Base-by-base conservation (phyloP, 176 grass and related monocot species). In the Tillandsia fasciculata region DNA sequence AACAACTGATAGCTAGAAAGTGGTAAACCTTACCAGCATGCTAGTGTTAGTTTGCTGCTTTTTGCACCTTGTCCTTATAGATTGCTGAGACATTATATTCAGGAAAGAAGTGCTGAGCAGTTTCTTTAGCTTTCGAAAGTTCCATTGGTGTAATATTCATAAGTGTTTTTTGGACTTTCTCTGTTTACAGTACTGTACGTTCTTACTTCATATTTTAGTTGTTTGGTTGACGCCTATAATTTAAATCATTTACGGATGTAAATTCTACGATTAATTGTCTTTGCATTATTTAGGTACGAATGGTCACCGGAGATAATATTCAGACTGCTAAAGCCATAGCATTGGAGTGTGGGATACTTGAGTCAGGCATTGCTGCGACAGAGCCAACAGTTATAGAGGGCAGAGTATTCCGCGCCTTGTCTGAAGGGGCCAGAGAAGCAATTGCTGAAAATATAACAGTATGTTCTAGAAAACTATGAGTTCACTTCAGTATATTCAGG, bases 291-390 rank as follows among this genome's bases (percentile, higher is more conserved):
- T 58, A 99, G 94, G 94, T 99, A 66, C 82, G 89, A 10, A 99
- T 99, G 94, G 89, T 99, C 53, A 99, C 94, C n/a, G 94, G 94
- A 81, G 94, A 99, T 78, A 99, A 93, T 71, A 81, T 90, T 64
- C 87, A 90, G 72, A 99, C 94, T 49, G 94, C 94, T 67, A 90
- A 77, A 81, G 89, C 89, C 11, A 99, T 99, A 69, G 94, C 94
- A 49, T 64, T 99, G 54, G 94, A 99, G 52, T 99, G 94, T 82
- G 94, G 94, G 48, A 99, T 99, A 85, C 87, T 99, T 69, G 65
- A 65, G 3, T 49, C 67, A 2, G 63, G 76, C 70, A 28, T 69
- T 49, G 51, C 77, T 56, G 80, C 66, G 66, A 56, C 77, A 50
- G 71, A 69, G 66, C 68, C 72, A 74, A 66, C 49, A 63, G 79